Base-by-base conservation (phyloP, 1,284 basidiomycete genomes). In the Sporisorium reilianum region DNA sequence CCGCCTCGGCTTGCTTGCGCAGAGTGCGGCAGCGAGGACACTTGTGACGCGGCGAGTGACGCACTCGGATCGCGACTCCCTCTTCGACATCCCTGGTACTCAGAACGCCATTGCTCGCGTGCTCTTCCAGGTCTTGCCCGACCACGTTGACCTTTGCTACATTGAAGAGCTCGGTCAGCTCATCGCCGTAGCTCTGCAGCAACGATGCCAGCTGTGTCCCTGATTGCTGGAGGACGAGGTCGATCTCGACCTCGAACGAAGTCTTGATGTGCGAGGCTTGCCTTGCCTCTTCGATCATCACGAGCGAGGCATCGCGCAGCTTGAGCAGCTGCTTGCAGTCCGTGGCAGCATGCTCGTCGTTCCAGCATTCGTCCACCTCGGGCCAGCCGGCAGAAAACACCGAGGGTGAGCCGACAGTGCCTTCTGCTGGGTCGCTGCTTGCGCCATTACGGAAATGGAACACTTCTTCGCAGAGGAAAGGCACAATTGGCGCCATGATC, bases 391-490 rank as follows among this genome's bases (percentile, higher is more conserved):
- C 22, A 23, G 75, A 58, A 49, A 84, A 84, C 23, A 84, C 61
- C 11, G 80, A 82, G 2, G 42, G 28, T 12, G 71, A 64, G 2
- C 40, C 55, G 25, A 36, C 28, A 11, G 38, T 34, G 12, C 69
- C 65, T 26, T 55, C 59, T 9, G 28, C 49, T 1, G 82, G 82
- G 52, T 84, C 82, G 7, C 23, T 23, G 8, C 20, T 57, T 5
- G 77, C 76, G 0, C 78, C 80, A 23, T 52, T 53, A 36, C 79
- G 78, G 64, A 86, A 87, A 48, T 90, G 87, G 77, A 92, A 88
- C 51, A 97, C 90, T 84, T 99, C 96, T 86, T 98, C 95, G 0
- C 94, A 92, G 3, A 98, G 88, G 82, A 97, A 92, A 2, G 97
- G 96, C 5, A 93, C 87, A 28, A 98, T 90, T 0, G 96, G 97